Base-by-base conservation (phyloP, 2,329 filamentous ascomycete genomes). In the Xylariaceae sp. region DNA sequence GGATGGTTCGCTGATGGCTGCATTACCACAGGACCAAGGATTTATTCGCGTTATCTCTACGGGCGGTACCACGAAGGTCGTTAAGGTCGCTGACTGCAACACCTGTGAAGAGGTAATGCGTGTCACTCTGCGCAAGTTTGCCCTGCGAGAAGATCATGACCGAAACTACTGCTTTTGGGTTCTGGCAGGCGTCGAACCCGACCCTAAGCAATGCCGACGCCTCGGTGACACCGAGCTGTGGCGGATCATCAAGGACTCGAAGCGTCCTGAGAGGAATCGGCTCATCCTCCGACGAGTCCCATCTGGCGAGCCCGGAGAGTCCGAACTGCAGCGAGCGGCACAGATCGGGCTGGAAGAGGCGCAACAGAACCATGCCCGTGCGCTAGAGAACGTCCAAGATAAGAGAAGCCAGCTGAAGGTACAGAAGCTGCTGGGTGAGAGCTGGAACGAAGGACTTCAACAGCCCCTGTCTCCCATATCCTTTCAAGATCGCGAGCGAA, bases 131-230 rank as follows among this genome's bases (percentile, higher is more conserved):
- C 81, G 85, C 52, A 97, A 97, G 63, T 87, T 95, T 49, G 82
- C 83, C 31, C 76, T 95, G 22, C 87, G 89, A 17, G 89, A 95
- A 59, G 87, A 91, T 48, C 89, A 96, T 57, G 87, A 93, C 61
- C 81, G 89, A 56, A 95, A 94, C 59, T 97, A 95, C 67, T 96
- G 90, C 69, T 97, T 98, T 68, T 97, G 93, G 73, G 85, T 95
- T 1, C 73, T 97, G 44, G 84, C 88, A 51, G 91, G 90, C 38
- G 72, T 89, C 30, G 89, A 96, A 36, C 83, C 90, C 2, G 85
- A 93, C 52, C 85, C 89, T 22, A 78, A 76, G 37, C 82, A 89
- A 58, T 94, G 88, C 62, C 83, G 89, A 45, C 82, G 87, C 37
- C 73, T 97, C 30, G 83, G 84, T 26, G 93, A 98, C 57, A 83